These are phyloP conservation scores for Pestalotiopsis sp. DNA, from an alignment of 2,329 filamentous ascomycete genomes.

Conservation along the genomic window DNA sequence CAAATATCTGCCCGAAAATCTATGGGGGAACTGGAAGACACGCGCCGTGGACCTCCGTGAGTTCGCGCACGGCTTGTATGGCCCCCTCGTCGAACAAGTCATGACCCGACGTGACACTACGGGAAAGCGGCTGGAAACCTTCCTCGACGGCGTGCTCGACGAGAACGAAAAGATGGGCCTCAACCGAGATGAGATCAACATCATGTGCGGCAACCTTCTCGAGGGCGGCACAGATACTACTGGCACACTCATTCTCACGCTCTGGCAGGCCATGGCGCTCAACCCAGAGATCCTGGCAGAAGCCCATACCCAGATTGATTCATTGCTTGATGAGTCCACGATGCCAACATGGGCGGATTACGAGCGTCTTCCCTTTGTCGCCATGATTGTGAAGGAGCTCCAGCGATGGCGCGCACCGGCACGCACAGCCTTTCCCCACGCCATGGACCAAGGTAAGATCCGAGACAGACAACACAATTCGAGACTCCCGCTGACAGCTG, in stretches of 20 bases:
- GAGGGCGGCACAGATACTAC: slow-evolving; percentile 38
- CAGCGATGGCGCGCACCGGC: slow-evolving; percentile 41
- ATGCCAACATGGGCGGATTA: slow-evolving; percentile 38
- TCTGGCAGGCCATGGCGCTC: neutral
- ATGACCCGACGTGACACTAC: slow-evolving; percentile 14
- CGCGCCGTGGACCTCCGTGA: slow-evolving; percentile 35
- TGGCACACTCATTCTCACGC: slow-evolving; percentile 31
- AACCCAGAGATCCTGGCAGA: neutral
- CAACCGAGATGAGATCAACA: slow-evolving; percentile 31
- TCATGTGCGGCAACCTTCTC: slow-evolving; percentile 31
- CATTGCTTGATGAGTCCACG: slow-evolving; percentile 34
- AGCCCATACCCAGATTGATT: slow-evolving; percentile 41
- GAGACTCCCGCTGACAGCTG: neutral
- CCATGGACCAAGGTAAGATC: slow-evolving; percentile 24
- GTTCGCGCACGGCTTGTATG: slow-evolving; percentile 42
- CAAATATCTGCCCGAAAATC: slow-evolving; percentile 38
- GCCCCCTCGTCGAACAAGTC: slow-evolving; percentile 37
- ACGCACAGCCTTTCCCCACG: slow-evolving; percentile 35
- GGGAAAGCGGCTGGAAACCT: neutral
- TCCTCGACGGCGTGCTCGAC: slow-evolving; percentile 17
- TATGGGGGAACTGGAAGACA: slow-evolving; percentile 39
- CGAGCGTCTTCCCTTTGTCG: slow-evolving; percentile 38
- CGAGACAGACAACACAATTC: neutral
- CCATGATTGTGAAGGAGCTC: slow-evolving; percentile 40
- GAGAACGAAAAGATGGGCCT: slow-evolving; percentile 28